phyloP scores from a whole-genome alignment of 2,329 filamentous ascomycete species.

The Penicillium sp. region DNA sequence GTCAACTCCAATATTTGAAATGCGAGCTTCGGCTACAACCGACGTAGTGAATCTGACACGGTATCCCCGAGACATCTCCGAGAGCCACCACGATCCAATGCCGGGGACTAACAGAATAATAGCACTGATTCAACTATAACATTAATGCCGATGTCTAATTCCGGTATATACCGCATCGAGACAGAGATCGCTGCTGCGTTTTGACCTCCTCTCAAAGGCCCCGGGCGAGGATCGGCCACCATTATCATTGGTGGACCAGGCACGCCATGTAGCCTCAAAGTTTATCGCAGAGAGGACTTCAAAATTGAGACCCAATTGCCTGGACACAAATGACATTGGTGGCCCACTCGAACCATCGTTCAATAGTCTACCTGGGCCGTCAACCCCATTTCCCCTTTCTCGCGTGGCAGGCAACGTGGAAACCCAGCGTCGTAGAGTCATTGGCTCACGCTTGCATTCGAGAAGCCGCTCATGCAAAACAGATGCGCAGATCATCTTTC shows the following conservation, averaged over 20 bases:
- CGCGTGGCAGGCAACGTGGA: slow-evolving; percentile 13
- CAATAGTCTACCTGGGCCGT: slow-evolving; percentile 9
- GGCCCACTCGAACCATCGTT: background rate
- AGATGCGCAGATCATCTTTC: slow-evolving; percentile 11
- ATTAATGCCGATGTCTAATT: background rate
- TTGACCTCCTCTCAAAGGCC: background rate
- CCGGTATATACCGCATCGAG: background rate
- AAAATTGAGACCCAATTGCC: slow-evolving; percentile 1
- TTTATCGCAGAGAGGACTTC: background rate
- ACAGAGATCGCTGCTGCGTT: slow-evolving; percentile 5
- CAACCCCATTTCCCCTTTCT: slow-evolving; percentile 1
- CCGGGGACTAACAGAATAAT: background rate
- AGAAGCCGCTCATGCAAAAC: slow-evolving; percentile 7
- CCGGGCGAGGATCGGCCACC: background rate
- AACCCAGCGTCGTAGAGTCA: background rate
- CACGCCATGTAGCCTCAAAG: slow-evolving; percentile 5
- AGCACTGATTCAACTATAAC: background rate
- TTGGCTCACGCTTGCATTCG: slow-evolving; percentile 1
- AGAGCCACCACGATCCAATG: background rate
- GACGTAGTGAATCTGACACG: background rate
- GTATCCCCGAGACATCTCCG: background rate
- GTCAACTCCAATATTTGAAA: background rate
- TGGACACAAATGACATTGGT: slow-evolving; percentile 10
- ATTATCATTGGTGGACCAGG: slow-evolving; percentile 4
- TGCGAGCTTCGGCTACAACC: background rate